Conservation (phyloP, 176 grass and related monocot genomes). For the Triticum timopheevii region DNA sequence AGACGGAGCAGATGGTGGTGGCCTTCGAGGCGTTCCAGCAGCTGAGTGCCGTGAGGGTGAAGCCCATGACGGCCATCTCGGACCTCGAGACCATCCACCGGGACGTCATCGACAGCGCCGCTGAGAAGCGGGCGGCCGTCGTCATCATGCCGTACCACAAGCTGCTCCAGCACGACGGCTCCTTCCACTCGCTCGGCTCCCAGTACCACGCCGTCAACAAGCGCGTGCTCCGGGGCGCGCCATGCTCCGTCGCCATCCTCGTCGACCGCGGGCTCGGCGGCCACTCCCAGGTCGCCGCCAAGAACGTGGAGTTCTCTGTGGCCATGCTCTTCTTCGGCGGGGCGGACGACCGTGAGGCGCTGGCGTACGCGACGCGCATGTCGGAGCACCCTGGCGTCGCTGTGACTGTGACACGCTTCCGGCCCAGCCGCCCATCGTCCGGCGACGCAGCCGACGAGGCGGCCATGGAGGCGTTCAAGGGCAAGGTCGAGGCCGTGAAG, state of each 20-base stretch:
- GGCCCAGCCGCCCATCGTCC: background rate
- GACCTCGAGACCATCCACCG: constrained; percentile 70
- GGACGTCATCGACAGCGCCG: constrained; percentile 64
- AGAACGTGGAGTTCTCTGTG: constrained; percentile 51
- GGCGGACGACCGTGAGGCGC: constrained; percentile 73
- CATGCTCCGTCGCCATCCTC: constrained; percentile 72
- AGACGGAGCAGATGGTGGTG: constrained; percentile 51
- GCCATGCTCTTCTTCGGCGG: constrained; percentile 71
- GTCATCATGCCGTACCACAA: constrained; percentile 80
- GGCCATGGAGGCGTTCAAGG: constrained; percentile 38
- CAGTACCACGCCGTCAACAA: constrained; percentile 63
- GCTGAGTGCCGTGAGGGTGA: constrained; percentile 59
- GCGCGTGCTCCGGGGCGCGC: constrained; percentile 62
- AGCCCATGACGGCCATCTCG: constrained; percentile 77
- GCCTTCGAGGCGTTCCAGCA: constrained; percentile 82
- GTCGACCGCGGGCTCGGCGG: constrained; percentile 86
- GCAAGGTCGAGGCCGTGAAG: background rate
- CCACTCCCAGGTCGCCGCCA: constrained; percentile 53
- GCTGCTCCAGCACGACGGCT: constrained; percentile 53
- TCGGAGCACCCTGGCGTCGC: constrained; percentile 56
- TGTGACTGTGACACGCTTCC: constrained; percentile 51
- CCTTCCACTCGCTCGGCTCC: constrained; percentile 50
- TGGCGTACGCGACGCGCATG: constrained; percentile 68
- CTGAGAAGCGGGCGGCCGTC: constrained; percentile 51
- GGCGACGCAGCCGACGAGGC: constrained; percentile 30